A percentile compares a stretch with the other conserved stretches of the same genome.
Evolutionary conservation across 768 basidiomycete species (phyloP).

Genomic region (Sistotremastrum niveocremeum): DNA sequence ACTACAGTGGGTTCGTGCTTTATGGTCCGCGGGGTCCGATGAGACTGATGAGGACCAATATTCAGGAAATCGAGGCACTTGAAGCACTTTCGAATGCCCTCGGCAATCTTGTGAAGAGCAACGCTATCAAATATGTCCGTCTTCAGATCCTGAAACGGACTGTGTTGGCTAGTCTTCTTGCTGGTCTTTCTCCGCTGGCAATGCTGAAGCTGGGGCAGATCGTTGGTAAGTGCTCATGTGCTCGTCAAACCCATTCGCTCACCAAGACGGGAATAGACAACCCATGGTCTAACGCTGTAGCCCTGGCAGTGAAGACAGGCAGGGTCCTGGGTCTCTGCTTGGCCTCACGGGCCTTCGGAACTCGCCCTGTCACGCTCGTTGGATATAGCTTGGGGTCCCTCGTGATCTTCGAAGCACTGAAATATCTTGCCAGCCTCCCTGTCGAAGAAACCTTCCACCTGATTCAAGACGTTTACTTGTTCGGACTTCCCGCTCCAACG

Average conservation of each 20-base stretch:
- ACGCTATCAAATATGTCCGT: slow-evolving; percentile 38
- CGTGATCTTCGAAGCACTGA: slow-evolving; percentile 44
- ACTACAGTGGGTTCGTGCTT: slow-evolving; percentile 37
- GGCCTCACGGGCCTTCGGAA: slow-evolving; percentile 35
- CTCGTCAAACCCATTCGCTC: background rate
- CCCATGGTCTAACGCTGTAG: slow-evolving; percentile 43
- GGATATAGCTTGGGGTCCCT: slow-evolving; percentile 45
- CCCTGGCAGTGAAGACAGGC: slow-evolving; percentile 39
- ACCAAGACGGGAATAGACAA: slow-evolving; percentile 26
- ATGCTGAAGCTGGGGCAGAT: slow-evolving; percentile 39
- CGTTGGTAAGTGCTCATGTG: slow-evolving; percentile 25
- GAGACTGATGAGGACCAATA: background rate
- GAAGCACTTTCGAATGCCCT: slow-evolving; percentile 36
- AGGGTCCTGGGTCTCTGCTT: slow-evolving; percentile 40
- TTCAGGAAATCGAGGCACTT: slow-evolving; percentile 42
- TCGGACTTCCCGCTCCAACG: slow-evolving; percentile 34
- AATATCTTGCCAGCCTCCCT: slow-evolving; percentile 29
- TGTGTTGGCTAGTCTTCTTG: slow-evolving; percentile 34
- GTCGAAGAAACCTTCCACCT: slow-evolving; percentile 31
- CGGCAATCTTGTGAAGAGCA: slow-evolving; percentile 26
- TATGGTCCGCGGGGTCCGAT: background rate
- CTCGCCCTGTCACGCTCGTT: slow-evolving; percentile 38
- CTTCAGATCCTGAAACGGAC: slow-evolving; percentile 36
- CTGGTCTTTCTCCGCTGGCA: slow-evolving; percentile 36
- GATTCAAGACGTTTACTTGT: slow-evolving; percentile 41